A percentile compares a stretch with the other conserved stretches of the same genome.
phyloP scores from a whole-genome alignment of 208 protist genomes.

The Wallacemonas sp. region DNA sequence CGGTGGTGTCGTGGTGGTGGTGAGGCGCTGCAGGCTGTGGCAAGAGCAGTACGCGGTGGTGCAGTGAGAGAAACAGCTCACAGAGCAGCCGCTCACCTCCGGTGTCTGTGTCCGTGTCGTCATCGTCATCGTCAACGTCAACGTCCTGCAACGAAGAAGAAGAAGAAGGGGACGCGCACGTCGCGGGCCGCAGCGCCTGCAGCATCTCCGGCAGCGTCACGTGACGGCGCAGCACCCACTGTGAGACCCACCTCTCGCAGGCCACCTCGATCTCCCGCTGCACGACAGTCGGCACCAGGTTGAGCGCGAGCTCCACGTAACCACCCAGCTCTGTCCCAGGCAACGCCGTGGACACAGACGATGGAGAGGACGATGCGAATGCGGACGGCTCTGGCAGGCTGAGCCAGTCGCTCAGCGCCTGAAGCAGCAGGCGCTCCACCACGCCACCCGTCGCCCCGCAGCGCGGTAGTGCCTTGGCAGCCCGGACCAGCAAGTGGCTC shows the following conservation, averaged over 20 bases:
- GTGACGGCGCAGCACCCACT: slow-evolving; percentile 5
- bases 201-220: slow-evolving; percentile 16
- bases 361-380: background rate
- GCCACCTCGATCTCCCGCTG: background rate
- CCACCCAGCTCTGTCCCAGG: background rate
- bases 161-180: too few relatives aligned
- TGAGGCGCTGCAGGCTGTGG: too few relatives aligned
- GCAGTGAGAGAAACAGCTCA: background rate
- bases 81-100: background rate
- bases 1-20: too few relatives aligned
- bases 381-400: background rate
- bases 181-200: background rate
- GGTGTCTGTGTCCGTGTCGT: background rate
- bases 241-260: slow-evolving; percentile 1
- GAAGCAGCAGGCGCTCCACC: slow-evolving; percentile 1
- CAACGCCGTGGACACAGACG: background rate
- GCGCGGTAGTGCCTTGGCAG: background rate
- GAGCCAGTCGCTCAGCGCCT: background rate
- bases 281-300: background rate
- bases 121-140: background rate
- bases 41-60: slow-evolving; percentile 5
- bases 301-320: slow-evolving; percentile 4
- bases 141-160: too few relatives aligned
- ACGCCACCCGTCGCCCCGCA: background rate
- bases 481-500: slow-evolving; percentile 9